These are phyloP conservation scores for Scutellaria minor DNA, from an alignment of 257 asterid genomes.

Conservation along the genomic window DNA sequence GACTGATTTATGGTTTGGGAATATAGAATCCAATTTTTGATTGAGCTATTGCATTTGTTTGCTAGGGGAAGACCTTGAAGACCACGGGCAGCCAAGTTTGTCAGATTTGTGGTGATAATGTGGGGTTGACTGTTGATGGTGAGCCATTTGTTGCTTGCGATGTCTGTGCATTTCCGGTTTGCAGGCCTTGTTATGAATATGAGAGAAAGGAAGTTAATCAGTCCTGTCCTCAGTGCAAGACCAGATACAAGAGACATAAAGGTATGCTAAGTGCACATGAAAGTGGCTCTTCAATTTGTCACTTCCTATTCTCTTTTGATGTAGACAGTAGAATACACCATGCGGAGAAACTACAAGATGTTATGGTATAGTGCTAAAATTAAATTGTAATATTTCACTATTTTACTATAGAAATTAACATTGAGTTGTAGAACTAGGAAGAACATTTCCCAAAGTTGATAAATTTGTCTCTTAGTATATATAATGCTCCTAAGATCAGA, in stretches of 20 bases:
- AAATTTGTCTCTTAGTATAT: slow-evolving; percentile 3
- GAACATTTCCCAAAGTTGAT: slow-evolving; percentile 3
- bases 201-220: slow-evolving; percentile 98
- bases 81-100: slow-evolving; percentile 73
- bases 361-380: slow-evolving; percentile 1
- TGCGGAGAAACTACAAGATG: slow-evolving; percentile 4
- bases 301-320: slow-evolving; percentile 8
- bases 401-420: not conserved
- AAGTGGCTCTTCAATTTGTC: slow-evolving; percentile 13
- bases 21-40: slow-evolving; percentile 7
- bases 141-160: slow-evolving; percentile 92
- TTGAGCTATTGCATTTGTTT: slow-evolving; percentile 31
- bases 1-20: not conserved
- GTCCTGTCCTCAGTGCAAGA: slow-evolving; percentile 98
- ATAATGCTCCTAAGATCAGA: slow-evolving; percentile 1
- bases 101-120: slow-evolving; percentile 94
- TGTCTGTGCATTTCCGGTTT: slow-evolving; percentile 93
- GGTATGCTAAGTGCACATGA: slow-evolving; percentile 47
- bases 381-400: not conserved
- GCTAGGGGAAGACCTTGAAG: slow-evolving; percentile 85
- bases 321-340: not conserved
- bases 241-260: slow-evolving; percentile 92
- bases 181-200: slow-evolving; percentile 97
- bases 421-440: slow-evolving; percentile 22
- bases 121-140: slow-evolving; percentile 72